Base-by-base conservation (phyloP, 2,329 filamentous ascomycete species). In the Drechslerella dactyloides region DNA sequence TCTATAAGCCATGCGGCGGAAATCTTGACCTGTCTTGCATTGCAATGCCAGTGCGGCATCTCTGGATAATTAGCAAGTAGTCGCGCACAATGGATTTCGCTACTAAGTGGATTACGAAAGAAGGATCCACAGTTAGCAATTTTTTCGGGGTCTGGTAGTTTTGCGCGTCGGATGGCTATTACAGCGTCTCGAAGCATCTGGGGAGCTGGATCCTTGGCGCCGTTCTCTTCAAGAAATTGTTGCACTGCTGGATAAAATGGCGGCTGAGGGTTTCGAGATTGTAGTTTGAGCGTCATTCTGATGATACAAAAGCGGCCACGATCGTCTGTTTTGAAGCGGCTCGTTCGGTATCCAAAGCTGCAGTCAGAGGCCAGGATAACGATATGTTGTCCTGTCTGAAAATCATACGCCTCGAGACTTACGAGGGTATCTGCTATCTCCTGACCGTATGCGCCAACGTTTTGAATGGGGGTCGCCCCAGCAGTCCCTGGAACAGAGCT, bases 81-180 rank as follows among this genome's bases (percentile, higher is more conserved):
- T 17, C 10, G 13, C 27, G 60, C 24, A 51, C 30, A 64, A 23
- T 55, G 17, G 35, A 1, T 19, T 52, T 57, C 52, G 6, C 30
- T 13, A 30, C 58, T 35, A n/a, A 59, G 13, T 13, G 62, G 62
- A n/a, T 66, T 66, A 3, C 54, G 46, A 27, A 66, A 66, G 44
- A 66, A 65, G 1, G 62, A 66, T n/a, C 62, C 62, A 19, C 62
- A 66, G 37, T 66, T 66, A 7, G 62, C 21, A 21, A 59, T 50
- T 54, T 44, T 21, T 8, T 37, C 19, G 44, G 55, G 54, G 40
- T 66, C 55, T 8, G 62, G 62, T 21, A 66, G 33, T 54, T 66
- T 66, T 42, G 46, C 21, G 19, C 54, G 54, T 10, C 62, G 54
- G 21, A 57, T 64, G 5, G 60, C 52, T 3, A 64, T 64, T 40